Evolutionary conservation across 1,139 yeast genomes (phyloP).

Genomic region (Spathaspora sp.): DNA sequence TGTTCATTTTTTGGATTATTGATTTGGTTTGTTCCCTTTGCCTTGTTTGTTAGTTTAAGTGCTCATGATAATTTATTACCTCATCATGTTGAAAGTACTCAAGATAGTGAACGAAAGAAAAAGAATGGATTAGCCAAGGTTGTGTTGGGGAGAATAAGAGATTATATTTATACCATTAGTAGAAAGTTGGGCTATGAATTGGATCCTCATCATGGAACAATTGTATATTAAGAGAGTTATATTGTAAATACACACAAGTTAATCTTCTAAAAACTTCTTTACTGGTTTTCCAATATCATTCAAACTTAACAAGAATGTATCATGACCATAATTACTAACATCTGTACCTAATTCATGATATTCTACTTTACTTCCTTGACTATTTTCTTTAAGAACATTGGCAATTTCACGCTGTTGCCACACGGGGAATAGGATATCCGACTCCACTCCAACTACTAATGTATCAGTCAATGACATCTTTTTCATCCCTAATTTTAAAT

Average conservation of each 20-base stretch:
- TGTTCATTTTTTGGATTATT: conserved; percentile 92
- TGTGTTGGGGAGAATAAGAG: conserved; percentile 55
- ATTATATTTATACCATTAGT: conserved; percentile 46
- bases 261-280: conserved; percentile 47
- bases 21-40: conserved; percentile 93
- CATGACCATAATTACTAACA: conserved; percentile 83
- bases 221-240: conserved; percentile 26
- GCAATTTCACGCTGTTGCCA: conserved; percentile 92
- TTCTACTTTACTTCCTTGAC: conserved; percentile 34
- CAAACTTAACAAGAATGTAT: conserved; percentile 77
- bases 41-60: conserved; percentile 85
- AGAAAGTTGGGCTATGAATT: conserved; percentile 62
- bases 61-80: conserved; percentile 93
- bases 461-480: conserved; percentile 64
- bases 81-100: conserved; percentile 40
- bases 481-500: conserved; percentile 63
- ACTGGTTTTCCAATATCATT: conserved; percentile 82
- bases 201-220: conserved; percentile 57
- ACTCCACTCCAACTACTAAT: conserved; percentile 85
- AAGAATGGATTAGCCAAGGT: conserved; percentile 53
- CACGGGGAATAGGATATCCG: conserved; percentile 87
- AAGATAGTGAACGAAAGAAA: conserved; percentile 32
- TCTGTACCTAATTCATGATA: conserved; percentile 77
- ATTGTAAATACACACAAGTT: conserved; percentile 1
- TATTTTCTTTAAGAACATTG: conserved; percentile 48